Evolutionary conservation across 2,329 filamentous ascomycete species (phyloP).

Genomic region (Mycosphaerelloides madeirae): DNA sequence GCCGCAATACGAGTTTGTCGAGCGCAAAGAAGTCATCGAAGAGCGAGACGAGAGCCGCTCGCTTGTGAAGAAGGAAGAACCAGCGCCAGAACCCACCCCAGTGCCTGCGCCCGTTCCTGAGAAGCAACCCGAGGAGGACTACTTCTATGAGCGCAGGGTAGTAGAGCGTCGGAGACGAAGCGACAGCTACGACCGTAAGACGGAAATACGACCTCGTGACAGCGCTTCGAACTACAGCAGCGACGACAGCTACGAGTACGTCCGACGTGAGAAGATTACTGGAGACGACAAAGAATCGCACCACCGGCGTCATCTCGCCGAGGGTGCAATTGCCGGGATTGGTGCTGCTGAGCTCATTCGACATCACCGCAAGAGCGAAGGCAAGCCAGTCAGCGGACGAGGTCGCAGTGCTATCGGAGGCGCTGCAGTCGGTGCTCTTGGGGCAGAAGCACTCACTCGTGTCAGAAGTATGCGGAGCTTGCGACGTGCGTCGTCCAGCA

Average conservation of each 20-base stretch:
- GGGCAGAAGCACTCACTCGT: conserved; percentile 54
- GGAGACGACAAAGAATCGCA: conserved; percentile 41
- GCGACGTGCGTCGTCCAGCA: conserved; percentile 15
- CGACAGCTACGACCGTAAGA: conserved; percentile 39
- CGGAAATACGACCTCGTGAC: conserved; percentile 48
- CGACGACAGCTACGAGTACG: conserved; percentile 59
- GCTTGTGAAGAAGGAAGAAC: conserved; percentile 39
- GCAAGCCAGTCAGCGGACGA: conserved; percentile 49
- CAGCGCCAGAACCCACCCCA: conserved; percentile 30
- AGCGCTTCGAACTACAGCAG: conserved; percentile 54
- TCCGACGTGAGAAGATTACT: conserved; percentile 42
- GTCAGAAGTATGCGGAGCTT: conserved; percentile 39
- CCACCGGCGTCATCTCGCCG: conserved; percentile 55
- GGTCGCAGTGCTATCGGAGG: conserved; percentile 54
- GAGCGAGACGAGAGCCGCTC: conserved; percentile 44
- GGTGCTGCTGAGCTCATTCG: conserved; percentile 58
- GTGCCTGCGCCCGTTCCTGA: conserved; percentile 21
- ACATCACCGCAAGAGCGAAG: conserved; percentile 53
- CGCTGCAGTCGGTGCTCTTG: conserved; percentile 57
- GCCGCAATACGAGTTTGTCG: conserved; percentile 56
- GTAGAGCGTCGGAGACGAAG: conserved; percentile 47
- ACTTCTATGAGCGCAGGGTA: conserved; percentile 57
- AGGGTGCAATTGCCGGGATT: conserved; percentile 56
- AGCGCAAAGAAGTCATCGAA: conserved; percentile 50
- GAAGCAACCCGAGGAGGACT: conserved; percentile 50